phyloP scores from a whole-genome alignment of 1,139 yeast species.

The Hansenula sp. region DNA sequence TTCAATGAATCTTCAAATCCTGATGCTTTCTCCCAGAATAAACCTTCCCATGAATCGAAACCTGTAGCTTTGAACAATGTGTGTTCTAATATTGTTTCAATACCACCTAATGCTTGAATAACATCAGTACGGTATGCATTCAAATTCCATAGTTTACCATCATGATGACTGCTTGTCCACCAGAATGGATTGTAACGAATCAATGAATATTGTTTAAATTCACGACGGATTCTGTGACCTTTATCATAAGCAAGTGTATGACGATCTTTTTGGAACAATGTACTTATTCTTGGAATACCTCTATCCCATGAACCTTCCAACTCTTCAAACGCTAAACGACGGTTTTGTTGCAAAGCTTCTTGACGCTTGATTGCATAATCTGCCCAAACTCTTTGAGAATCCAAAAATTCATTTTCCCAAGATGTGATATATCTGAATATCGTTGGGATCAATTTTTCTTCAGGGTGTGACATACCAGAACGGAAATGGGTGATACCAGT shows the following conservation, averaged over 20 bases:
- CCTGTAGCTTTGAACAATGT: constrained; percentile 96
- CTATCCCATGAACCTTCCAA: constrained; percentile 94
- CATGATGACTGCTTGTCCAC: constrained; percentile 95
- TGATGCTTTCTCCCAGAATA: constrained; percentile 96
- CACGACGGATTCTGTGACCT: constrained; percentile 83
- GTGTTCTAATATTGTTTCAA: constrained; percentile 93
- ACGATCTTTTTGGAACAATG: constrained; percentile 91
- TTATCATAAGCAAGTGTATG: constrained; percentile 94
- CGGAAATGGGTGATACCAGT: constrained; percentile 94
- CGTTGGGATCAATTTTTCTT: constrained; percentile 83
- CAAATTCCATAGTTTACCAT: constrained; percentile 93
- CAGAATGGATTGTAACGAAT: constrained; percentile 83
- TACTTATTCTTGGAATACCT: constrained; percentile 94
- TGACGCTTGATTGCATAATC: constrained; percentile 89
- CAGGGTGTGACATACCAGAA: constrained; percentile 84
- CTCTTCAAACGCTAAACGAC: constrained; percentile 88
- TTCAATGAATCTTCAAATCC: constrained; percentile 97
- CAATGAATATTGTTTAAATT: constrained; percentile 69
- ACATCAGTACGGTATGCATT: constrained; percentile 94
- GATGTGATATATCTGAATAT: constrained; percentile 87
- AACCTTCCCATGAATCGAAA: constrained; percentile 97
- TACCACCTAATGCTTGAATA: constrained; percentile 95
- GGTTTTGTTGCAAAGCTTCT: constrained; percentile 82
- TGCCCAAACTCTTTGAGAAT: constrained; percentile 97
- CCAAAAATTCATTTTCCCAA: constrained; percentile 95